Percentiles rank a stretch among this genome's conserved stretches.
Conservation (phyloP, 345 rosid genomes). For the Eucalyptus regnans region DNA sequence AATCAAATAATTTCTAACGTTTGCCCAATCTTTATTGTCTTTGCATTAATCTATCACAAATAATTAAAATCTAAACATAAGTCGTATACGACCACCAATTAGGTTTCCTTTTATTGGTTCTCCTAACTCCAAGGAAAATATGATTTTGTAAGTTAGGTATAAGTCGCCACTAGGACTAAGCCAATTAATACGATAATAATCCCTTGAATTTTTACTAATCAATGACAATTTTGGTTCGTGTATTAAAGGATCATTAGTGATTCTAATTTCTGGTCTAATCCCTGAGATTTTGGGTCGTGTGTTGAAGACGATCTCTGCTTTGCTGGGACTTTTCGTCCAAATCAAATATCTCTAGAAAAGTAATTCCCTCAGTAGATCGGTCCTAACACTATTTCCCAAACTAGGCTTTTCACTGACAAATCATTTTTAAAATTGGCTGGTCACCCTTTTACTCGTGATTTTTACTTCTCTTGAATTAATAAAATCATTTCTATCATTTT, state of each 20-base stretch:
- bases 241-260: not conserved
- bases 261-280: not conserved
- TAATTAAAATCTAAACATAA: not conserved
- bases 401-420: not conserved
- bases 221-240: too few species aligned
- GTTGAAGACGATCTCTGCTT: not conserved
- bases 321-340: not conserved
- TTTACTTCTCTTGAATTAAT: not conserved
- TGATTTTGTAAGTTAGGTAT: not conserved
- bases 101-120: not conserved
- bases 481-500: too few species aligned
- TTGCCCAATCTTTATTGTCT: not conserved
- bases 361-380: not conserved
- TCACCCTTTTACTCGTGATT: not conserved
- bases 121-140: not conserved
- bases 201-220: too few species aligned
- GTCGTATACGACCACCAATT: not conserved
- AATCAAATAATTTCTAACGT: not conserved
- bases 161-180: not conserved
- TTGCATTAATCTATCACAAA: not conserved
- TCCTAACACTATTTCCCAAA: not conserved
- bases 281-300: not conserved
- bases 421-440: not conserved
- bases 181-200: too few species aligned
- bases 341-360: not conserved